These are phyloP conservation scores for Solanum lycopersicoides DNA, from an alignment of 257 asterid species.

Conservation along the genomic window DNA sequence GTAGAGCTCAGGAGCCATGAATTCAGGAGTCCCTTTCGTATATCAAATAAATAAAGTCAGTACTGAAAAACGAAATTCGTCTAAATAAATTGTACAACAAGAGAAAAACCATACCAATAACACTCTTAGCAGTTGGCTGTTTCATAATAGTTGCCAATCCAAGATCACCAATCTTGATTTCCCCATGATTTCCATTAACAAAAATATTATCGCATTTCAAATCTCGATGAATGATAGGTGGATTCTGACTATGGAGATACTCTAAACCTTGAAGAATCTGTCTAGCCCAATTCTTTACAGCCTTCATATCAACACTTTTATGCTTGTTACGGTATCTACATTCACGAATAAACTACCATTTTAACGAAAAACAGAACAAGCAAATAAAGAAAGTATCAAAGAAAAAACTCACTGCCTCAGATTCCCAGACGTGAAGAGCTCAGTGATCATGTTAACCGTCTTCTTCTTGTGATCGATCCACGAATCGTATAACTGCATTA, in stretches of 20 bases:
- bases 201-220: conserved; percentile 17
- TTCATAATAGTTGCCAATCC: conserved; percentile 23
- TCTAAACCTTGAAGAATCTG: conserved; percentile 15
- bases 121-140: conserved; percentile 6
- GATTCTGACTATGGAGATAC: conserved; percentile 11
- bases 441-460: conserved; percentile 78
- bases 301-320: conserved; percentile 6
- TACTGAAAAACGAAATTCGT: background rate
- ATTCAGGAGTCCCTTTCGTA: conserved; percentile 21
- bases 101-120: conserved; percentile 10
- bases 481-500: conserved; percentile 28
- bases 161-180: conserved; percentile 22
- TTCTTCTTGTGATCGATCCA: conserved; percentile 77
- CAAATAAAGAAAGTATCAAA: background rate
- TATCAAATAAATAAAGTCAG: background rate
- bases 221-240: conserved; percentile 2
- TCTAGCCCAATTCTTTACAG: conserved; percentile 18
- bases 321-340: conserved; percentile 8
- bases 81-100: background rate
- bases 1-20: conserved; percentile 31
- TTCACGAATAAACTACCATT: background rate
- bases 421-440: conserved; percentile 83
- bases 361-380: background rate
- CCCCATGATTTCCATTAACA: conserved; percentile 6
- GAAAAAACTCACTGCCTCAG: conserved; percentile 54